phyloP scores from a whole-genome alignment of 768 basidiomycete species.

The Rhizopogon roseolus region DNA sequence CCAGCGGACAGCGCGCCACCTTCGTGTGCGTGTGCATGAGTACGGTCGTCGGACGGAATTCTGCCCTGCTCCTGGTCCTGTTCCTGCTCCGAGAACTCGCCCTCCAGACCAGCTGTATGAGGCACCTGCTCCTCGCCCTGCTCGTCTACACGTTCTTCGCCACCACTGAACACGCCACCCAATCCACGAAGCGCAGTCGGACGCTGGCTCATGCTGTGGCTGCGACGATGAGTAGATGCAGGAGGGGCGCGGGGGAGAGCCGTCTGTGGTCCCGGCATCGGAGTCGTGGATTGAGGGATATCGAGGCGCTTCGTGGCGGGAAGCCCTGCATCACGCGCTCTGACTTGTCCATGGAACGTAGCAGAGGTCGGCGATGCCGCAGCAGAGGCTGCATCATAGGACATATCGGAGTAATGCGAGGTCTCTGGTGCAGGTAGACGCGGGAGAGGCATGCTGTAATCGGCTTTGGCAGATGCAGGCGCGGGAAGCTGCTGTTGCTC shows the following conservation, averaged over 20 bases:
- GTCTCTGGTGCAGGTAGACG: conserved; percentile 77
- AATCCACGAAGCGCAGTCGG: conserved; percentile 51
- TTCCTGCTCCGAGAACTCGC: conserved; percentile 44
- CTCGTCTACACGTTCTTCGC: conserved; percentile 37
- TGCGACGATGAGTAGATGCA: conserved; percentile 74
- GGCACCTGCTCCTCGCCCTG: conserved; percentile 40
- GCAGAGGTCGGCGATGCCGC: conserved; percentile 55
- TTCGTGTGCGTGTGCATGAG: conserved; percentile 5
- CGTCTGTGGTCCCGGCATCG: conserved; percentile 23
- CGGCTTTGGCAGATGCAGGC: conserved; percentile 42
- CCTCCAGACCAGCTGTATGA: conserved; percentile 64
- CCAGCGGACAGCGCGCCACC: conserved; percentile 46
- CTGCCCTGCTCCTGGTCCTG: conserved; percentile 29
- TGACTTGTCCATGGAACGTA: conserved; percentile 55
- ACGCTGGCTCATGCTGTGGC: conserved; percentile 79
- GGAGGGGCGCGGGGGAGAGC: conserved; percentile 64
- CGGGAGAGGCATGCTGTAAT: conserved; percentile 82
- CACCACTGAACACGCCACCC: conserved; percentile 55
- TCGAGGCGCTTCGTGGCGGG: conserved; percentile 31
- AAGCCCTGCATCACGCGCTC: conserved; percentile 59
- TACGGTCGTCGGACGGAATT: conserved; percentile 20
- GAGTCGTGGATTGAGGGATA: conserved; percentile 10
- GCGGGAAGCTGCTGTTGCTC: conserved; percentile 19
- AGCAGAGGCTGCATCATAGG: conserved; percentile 55
- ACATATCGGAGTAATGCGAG: conserved; percentile 77